Evolutionary conservation across 306 rosid genomes (phyloP), one percentile per base, ranked within the genome.

Genomic region (Sesbania bispinosa): DNA sequence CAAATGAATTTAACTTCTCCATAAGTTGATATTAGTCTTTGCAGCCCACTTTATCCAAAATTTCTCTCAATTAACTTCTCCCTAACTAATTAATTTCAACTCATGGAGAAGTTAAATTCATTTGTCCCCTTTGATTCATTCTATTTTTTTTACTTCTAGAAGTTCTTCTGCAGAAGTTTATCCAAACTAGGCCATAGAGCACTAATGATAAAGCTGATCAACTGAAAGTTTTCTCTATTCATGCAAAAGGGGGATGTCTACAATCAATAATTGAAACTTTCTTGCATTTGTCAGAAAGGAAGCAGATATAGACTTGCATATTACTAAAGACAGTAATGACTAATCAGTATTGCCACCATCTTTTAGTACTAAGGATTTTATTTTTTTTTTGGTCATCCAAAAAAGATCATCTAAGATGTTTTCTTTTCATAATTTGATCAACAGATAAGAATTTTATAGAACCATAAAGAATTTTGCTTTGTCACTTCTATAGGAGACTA

Each of bases 351-450:
- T 27, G 20, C 41, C 26, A 27, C 33, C 67, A 75, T 32, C 63
- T 42, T 66, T 30, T 23, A 16, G 33, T 13, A 35, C 43, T 46
- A 10, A 45, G 39, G 38, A 24, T 65, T 65, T 64, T 27, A 15
- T 42, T 10, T 1, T 11, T 10, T 52, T 52, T 4, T 52, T 10
- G 26, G 14, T 73, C 30, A 51, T 30, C 52, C 75, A 57, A 36
- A 46, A 39, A 9, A 23, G 33, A 32, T 27, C 63, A 30, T 41
- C 21, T 23, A 68, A 24, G 55, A 73, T 73, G 71, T 32, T 74
- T 50, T 36, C 30, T 53, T 69, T 62, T 54, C 64, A 46, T 14
- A 47, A 67, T 50, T 58, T 67, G 76, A 69, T 33, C 55, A 68
- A 61, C 39, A 42, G 38, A 15, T 69, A 58, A 6, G 52, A 32